phyloP scores from a whole-genome alignment of 2,329 filamentous ascomycete species.

The Cryphonectria naterciae region DNA sequence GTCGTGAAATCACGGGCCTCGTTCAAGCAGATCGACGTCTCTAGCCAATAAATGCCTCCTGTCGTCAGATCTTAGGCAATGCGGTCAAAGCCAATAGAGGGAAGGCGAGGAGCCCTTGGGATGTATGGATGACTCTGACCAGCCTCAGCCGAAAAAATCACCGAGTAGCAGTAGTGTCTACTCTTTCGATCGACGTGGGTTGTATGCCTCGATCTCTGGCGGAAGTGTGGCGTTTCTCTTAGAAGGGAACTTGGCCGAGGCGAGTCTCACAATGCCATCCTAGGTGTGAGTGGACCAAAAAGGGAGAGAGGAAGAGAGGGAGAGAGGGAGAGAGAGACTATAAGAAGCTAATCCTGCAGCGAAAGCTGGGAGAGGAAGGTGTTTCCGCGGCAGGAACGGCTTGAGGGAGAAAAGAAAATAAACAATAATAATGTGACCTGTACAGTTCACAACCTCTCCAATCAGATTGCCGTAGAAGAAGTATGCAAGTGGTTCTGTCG shows the following conservation, averaged over 20 bases:
- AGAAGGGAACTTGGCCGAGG: background rate
- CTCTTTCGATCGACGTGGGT: background rate
- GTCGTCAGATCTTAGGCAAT: conserved; percentile 10
- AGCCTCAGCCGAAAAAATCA: background rate
- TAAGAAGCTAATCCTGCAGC: background rate
- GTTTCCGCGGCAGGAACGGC: background rate
- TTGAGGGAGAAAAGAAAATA: background rate
- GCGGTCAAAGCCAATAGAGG: conserved; percentile 3
- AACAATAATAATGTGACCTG: background rate
- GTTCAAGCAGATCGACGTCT: conserved; percentile 10
- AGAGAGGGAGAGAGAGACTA: background rate
- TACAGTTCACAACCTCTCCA: background rate
- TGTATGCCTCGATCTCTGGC: background rate
- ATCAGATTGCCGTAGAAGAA: background rate
- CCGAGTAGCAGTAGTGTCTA: background rate
- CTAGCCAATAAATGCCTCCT: conserved; percentile 20
- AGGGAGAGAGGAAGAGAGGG: background rate
- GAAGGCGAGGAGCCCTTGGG: background rate
- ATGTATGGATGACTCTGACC: conserved; percentile 4
- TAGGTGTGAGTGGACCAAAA: background rate
- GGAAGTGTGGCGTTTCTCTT: background rate
- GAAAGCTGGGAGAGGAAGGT: background rate
- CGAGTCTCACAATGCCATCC: background rate
- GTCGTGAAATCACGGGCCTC: conserved; percentile 20
- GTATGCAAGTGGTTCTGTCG: background rate